phyloP scores from a whole-genome alignment of 352 stramenopile genomes.

The Phytophthora cryptogea region DNA sequence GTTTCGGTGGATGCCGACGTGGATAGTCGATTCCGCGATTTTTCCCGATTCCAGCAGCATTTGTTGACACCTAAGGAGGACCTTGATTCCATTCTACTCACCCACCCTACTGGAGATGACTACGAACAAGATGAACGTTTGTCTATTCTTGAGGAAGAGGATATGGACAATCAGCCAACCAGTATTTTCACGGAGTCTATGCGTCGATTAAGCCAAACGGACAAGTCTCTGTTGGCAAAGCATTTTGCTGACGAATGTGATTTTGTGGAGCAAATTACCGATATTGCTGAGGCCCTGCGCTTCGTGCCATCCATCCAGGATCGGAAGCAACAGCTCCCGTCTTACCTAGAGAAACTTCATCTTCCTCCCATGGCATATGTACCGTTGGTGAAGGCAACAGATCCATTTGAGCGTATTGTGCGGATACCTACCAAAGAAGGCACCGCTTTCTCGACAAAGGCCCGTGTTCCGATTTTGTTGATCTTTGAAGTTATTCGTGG shows the following conservation, averaged over 20 bases:
- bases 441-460: slow-evolving; percentile 88
- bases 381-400: slow-evolving; percentile 84
- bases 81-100: slow-evolving; percentile 50
- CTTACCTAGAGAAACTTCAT: slow-evolving; percentile 82
- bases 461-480: slow-evolving; percentile 84
- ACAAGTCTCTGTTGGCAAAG: slow-evolving; percentile 83
- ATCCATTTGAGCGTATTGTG: slow-evolving; percentile 89
- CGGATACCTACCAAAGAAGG: slow-evolving; percentile 86
- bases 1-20: slow-evolving; percentile 46
- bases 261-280: slow-evolving; percentile 90
- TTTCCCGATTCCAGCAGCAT: slow-evolving; percentile 88
- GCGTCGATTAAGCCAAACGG: slow-evolving; percentile 74
- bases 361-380: slow-evolving; percentile 90
- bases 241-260: slow-evolving; percentile 88
- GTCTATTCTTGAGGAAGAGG: slow-evolving; percentile 66
- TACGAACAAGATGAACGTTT: slow-evolving; percentile 47
- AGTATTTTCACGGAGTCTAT: slow-evolving; percentile 74
- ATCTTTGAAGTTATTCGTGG: slow-evolving; percentile 90
- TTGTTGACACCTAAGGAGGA: slow-evolving; percentile 78
- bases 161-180: slow-evolving; percentile 71
- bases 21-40: slow-evolving; percentile 82
- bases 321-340: slow-evolving; percentile 77
- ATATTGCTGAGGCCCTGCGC: slow-evolving; percentile 81
- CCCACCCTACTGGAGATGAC: slow-evolving; percentile 39
- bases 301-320: slow-evolving; percentile 84